Base-by-base conservation (phyloP, 192 early-diverging fungal genomes). In the Gonapodya sp. region DNA sequence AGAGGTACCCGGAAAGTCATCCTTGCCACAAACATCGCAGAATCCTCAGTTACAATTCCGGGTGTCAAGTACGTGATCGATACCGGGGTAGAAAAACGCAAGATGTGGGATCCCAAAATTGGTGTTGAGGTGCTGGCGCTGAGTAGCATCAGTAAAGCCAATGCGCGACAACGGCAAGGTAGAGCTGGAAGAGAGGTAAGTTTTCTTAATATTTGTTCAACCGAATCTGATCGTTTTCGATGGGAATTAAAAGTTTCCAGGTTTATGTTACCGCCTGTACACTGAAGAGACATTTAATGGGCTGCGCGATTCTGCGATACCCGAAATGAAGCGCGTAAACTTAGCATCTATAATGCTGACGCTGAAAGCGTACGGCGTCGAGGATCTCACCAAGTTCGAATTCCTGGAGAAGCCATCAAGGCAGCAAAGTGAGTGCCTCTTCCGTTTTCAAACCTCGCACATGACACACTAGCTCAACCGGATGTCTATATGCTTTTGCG, bases 21-120 rank as follows among this genome's bases (percentile, higher is more conserved):
- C 81, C 86, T 99, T 35, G 91, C 96, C 0, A 99, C 98, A 0
- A 99, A 99, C 84, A 95, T 99, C 84, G 98, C 98, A 24, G 98
- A 99, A 88, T 97, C 98, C 0, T 95, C 94, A 80, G 93, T 99
- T 80, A 99, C 98, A 0, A 96, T 99, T 73, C 91, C 92, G 18
- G 96, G 96, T 0, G 94, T 99, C 73, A 91, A 93, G 0, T 96
- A 97, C 88, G 96, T 99, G 0, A 84, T 99, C 34, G 98, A 99
- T 82, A 92, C 93, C 16, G 98, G 96, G 30, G 90, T 97, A 77
- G 94, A 92, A 37, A 99, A 99, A 84, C 88, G 95, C 72, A 90
- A 95, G n/a, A 91, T 91, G 8, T 98, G 92, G 83, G 94, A 97
- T 82, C 85, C 96, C 35, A 93, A 92, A 33, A 92, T 94, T 35